Evolutionary conservation across 176 grass and related monocot species (phyloP), one percentile per base, ranked within the genome.

Genomic region (Rhynchospora pubera): DNA sequence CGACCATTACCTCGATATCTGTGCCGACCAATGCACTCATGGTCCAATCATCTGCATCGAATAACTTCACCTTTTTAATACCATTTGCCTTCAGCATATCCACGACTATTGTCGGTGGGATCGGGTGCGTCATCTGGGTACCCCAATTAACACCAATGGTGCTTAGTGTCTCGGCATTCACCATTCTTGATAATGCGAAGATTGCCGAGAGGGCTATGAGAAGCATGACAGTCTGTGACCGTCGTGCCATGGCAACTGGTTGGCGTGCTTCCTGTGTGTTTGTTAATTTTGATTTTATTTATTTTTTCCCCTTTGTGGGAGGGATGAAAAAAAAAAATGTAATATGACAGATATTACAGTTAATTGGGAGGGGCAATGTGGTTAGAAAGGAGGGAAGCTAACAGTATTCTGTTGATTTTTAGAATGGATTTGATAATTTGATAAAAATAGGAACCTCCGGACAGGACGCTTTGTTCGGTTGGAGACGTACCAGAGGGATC

Each of bases 71-170:
- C 67, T 85, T 87, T 11, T 42, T 21, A 57, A 97, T 87, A 16
- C 90, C 77, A 62, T 96, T 97, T 60, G 64, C 86, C 80, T 91
- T 97, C 15, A 97, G 83, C 93, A 97, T 89, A 72, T 85, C 84
- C 21, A 97, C 90, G 39, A 87, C 88, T 0, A 84, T 85, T 13
- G 59, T 3, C 1, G 90, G 88, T 0, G 56, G 48, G 46, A 97
- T 84, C 50, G 87, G 90, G 80, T 97, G 93, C 51, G 91, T 89
- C 9, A 78, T 51, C 76, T 93, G 93, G 48, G 87, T 91, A n/a
- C 90, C 93, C 93, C 93, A 97, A 84, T 97, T 97, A 64, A 97
- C 88, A 18, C 91, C 88, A 1, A 97, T 69, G 23, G 88, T 87
- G 4, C 80, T 78, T 44, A 57, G 30, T 32, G 34, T 50, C 21